Evolutionary conservation across 192 early-diverging fungal genomes (phyloP), one percentile per base, ranked within the genome.

Genomic region (Coemansia sp.): DNA sequence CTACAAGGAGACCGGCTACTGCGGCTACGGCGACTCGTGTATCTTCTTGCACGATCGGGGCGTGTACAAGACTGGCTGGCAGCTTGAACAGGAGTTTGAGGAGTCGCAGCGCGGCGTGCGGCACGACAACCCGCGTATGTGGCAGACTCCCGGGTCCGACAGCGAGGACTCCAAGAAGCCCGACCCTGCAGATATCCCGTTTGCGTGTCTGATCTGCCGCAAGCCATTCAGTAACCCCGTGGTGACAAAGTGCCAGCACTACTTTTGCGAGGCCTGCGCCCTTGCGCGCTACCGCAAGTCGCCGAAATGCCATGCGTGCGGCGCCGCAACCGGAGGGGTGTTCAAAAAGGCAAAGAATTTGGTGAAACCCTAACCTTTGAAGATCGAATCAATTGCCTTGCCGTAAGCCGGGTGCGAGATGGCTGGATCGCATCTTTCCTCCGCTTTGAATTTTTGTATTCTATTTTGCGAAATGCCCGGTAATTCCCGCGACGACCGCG

Each of bases 21-120:
- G 97, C 70, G 97, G 97, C 22, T 99, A 91, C 75, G 97, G 97
- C 39, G 97, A 99, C 69, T 90, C 87, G 15, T 99, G 97, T 73
- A 91, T 87, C 28, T 99, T 95, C 61, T 85, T 99, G 78, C 97
- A 99, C 58, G 97, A 99, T 65, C 86, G 97, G 53, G 88, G 92
- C 22, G 93, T 90, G 60, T 96, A 95, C 81, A 98, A 98, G 68
- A 85, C 83, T 3, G 94, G 94, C 19, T 97, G 95, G 94, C 88
- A 97, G 64, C 66, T 99, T n/a, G 95, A 99, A 47, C 79, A 87
- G 68, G 95, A 98, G 70, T 98, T 93, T 94, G 95, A 99, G 34
- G 91, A 89, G 44, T 75, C 82, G 31, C 85, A 93, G 60, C 83
- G 84, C 54, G 84, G 85, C 40, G 52, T 50, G 32, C 56, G 71